Evolutionary conservation across 2,329 filamentous ascomycete species (phyloP), one percentile per base, ranked within the genome.

Genomic region (Neonectria sp.): DNA sequence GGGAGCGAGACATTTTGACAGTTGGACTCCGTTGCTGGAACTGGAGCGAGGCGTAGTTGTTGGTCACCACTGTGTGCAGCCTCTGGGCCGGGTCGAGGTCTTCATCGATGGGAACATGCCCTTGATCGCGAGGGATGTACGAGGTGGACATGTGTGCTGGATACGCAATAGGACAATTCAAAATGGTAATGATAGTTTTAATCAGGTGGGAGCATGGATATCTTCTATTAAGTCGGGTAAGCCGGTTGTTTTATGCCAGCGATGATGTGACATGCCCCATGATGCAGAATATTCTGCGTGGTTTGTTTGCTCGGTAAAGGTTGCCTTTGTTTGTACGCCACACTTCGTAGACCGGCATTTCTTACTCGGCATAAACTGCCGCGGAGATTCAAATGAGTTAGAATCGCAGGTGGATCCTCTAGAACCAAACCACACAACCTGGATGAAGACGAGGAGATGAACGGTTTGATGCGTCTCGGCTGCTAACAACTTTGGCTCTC

Each of bases 11-110:
- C 21, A 25, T 31, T 24, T 58, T 40, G 6, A 58, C 24, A 27
- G 15, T 58, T 6, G 55, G 21, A 17, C 25, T n/a, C 13, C 40
- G 55, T 43, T 58, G 55, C 21, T 58, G 55, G 12, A 58, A 58
- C 9, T 58, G n/a, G 40, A 58, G 40, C 37, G 55, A 8, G 7
- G 37, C 55, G n/a, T 40, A 17, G 24, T 58, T 40, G 6, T 29
- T 35, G 40, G 55, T 3, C 12, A 58, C 55, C 8, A 58, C 46
- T 48, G 40, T n/a, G 21, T 33, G 37, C 8, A 58, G 21, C 13
- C 46, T 24, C 11, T 49, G 24, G 46, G 24, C 24, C 13, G 24
- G 46, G 46, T 49, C 46, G 12, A 2, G 6, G 4, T 27, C 24
- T 21, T 21, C 21, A 21, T 21, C 21, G 21, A 2, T 21, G 21